Base-by-base conservation (phyloP, 257 asterid species). In the Ajuga chamaepitys region DNA sequence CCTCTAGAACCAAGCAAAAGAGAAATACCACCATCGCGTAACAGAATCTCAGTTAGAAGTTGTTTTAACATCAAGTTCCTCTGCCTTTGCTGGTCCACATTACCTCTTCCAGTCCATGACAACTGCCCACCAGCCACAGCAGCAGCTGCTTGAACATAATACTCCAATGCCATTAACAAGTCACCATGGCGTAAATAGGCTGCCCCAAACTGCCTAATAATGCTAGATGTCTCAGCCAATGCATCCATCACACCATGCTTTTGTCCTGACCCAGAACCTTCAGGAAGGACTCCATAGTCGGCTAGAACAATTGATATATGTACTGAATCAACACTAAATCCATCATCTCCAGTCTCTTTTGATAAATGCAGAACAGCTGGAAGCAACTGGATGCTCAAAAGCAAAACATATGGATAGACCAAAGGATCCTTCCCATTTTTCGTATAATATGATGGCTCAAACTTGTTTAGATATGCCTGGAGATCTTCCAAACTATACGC, bases 341-440 rank as follows among this genome's bases (percentile, higher is more conserved):
- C 97, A 72, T 83, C 95, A 72, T 82, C 91, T 68, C 99, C 95
- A 35, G 70, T 70, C 76, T 94, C 95, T 70, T 83, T 89, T 14
- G 95, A 84, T 86, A 94, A 74, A 82, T 86, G 87, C 57, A 86
- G 80, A 71, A 90, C 78, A 17, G 95, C 96, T 28, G 95, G 95
- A 70, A 86, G 88, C 50, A 86, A 82, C 82, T 94, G 99, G 80
- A 94, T 81, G 85, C 99, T 94, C 71, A 94, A 77, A 73, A 90
- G 86, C 58, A 94, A 75, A 74, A 94, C 81, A 77, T 94, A 94
- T 16, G 99, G 96, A 81, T 90, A 94, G 58, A 94, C 96, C 74
- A 94, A 80, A 72, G 99, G 99, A 68, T 94, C 99, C 82, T 94
- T 94, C 64, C 99, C 99, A 20, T 85, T 86, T 81, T 88, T 94